These are phyloP conservation scores for Aspergillus costaricaensis DNA, from an alignment of 2,329 filamentous ascomycete genomes.

Conservation along the genomic window DNA sequence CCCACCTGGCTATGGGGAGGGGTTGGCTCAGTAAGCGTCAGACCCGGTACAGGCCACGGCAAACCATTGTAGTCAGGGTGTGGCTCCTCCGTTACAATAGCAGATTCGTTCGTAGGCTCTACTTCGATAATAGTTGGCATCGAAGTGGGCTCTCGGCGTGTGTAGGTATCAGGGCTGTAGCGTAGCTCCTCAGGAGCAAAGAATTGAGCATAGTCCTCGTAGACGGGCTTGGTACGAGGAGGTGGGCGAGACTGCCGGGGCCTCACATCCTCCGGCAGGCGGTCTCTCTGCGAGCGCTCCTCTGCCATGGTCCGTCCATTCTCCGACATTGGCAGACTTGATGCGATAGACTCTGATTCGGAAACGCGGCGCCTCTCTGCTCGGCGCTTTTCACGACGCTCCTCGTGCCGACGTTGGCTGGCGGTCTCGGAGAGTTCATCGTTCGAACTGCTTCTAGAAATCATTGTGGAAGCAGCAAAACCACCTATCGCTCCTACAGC, in stretches of 20 bases:
- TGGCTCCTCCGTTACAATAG: conserved; percentile 22
- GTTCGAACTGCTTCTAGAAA: conserved; percentile 32
- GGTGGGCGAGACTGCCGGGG: conserved; percentile 33
- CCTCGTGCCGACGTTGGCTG: conserved; percentile 37
- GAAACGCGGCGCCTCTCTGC: conserved; percentile 40
- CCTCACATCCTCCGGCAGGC: conserved; percentile 21
- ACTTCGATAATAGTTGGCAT: conserved; percentile 36
- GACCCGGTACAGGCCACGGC: conserved; percentile 53
- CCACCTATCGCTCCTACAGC: conserved; percentile 55
- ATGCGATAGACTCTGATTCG: conserved; percentile 25
- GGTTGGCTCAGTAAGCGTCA: conserved; percentile 61
- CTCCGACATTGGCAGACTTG: conserved; percentile 28
- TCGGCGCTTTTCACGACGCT: conserved; percentile 42
- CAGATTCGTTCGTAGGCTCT: conserved; percentile 31
- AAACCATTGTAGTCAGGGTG: conserved; percentile 25
- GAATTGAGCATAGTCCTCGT: conserved; percentile 48
- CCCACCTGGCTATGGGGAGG: conserved; percentile 53
- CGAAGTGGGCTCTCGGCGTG: conserved; percentile 20
- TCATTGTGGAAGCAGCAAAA: conserved; percentile 48
- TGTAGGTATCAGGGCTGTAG: conserved; percentile 42
- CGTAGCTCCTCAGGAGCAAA: conserved; percentile 45
- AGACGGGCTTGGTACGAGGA: conserved; percentile 35
- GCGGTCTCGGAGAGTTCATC: conserved; percentile 31
- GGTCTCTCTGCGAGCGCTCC: conserved; percentile 20
- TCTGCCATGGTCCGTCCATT: conserved; percentile 18